phyloP scores from a whole-genome alignment of 2,329 filamentous ascomycete genomes.

The Exserohilum turcica region DNA sequence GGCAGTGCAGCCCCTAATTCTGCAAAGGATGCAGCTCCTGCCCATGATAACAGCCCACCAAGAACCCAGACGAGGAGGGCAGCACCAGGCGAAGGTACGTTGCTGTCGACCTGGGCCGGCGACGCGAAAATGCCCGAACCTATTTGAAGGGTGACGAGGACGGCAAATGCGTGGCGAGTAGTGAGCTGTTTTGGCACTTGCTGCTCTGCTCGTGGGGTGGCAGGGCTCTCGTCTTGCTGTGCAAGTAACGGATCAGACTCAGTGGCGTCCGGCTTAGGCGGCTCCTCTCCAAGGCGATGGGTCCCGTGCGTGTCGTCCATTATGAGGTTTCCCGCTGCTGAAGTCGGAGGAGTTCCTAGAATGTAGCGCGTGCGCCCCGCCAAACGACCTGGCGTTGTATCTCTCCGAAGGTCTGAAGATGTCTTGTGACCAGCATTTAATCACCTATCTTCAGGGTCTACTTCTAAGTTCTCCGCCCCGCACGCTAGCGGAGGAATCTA shows the following conservation, averaged over 20 bases:
- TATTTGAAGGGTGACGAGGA: constrained; percentile 67
- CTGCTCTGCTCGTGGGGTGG: constrained; percentile 17
- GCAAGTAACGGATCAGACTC: constrained; percentile 38
- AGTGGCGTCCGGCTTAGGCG: constrained; percentile 18
- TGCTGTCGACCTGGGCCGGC: constrained; percentile 65
- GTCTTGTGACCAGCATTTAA: neutral
- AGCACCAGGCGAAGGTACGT: constrained; percentile 65
- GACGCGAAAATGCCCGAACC: constrained; percentile 70
- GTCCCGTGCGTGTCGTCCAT: constrained; percentile 3
- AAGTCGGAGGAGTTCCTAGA: neutral
- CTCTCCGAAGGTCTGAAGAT: neutral
- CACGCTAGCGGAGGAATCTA: neutral
- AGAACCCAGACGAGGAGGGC: constrained; percentile 66
- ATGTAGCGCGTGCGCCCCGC: neutral
- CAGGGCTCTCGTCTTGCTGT: constrained; percentile 17
- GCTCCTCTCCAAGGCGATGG: constrained; percentile 5
- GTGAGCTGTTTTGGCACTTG: constrained; percentile 37
- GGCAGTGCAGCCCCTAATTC: constrained; percentile 68
- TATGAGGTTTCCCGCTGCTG: neutral
- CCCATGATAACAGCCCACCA: constrained; percentile 67
- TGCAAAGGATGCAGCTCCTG: constrained; percentile 65
- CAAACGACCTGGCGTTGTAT: neutral
- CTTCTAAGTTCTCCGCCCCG: neutral
- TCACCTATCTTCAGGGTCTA: neutral
- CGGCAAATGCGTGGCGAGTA: constrained; percentile 57